Percentiles rank a stretch among this genome's conserved stretches.
These are phyloP conservation scores for Lentinula sp. DNA, from an alignment of 768 basidiomycete species.

Conservation along the genomic window DNA sequence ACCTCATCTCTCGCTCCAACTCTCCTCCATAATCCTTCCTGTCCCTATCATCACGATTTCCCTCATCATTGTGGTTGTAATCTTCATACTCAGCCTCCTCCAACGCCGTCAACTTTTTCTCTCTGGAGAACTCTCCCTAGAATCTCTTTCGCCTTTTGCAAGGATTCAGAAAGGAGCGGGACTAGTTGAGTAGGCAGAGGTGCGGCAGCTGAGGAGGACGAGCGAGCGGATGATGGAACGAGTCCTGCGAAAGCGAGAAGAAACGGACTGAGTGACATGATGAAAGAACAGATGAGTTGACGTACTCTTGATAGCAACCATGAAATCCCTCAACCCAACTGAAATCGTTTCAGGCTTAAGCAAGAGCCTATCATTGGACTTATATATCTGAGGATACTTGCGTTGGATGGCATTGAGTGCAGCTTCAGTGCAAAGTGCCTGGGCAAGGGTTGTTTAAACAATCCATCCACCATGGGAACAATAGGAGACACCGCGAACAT, in stretches of 20 bases:
- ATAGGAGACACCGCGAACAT: neutral
- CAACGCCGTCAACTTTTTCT: conserved; percentile 76
- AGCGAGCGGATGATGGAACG: conserved; percentile 91
- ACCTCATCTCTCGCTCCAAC: conserved; percentile 80
- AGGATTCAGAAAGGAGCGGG: conserved; percentile 62
- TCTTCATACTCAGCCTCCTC: conserved; percentile 97
- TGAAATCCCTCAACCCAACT: conserved; percentile 86
- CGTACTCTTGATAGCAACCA: conserved; percentile 95
- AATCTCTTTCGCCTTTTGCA: conserved; percentile 67
- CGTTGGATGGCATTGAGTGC: conserved; percentile 94
- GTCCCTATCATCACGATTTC: neutral
- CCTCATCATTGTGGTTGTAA: conserved; percentile 46
- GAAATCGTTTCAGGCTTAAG: conserved; percentile 82
- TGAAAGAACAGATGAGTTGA: conserved; percentile 10
- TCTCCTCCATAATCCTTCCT: conserved; percentile 37
- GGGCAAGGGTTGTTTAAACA: neutral
- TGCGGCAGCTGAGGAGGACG: conserved; percentile 78
- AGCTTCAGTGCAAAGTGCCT: conserved; percentile 96
- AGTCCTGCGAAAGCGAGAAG: conserved; percentile 50
- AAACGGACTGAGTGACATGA: neutral
- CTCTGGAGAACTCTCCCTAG: conserved; percentile 74
- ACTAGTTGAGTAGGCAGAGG: conserved; percentile 82
- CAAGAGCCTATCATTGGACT: conserved; percentile 77
- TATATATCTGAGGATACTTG: conserved; percentile 96
- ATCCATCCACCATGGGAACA: too few relatives aligned